A percentile compares a stretch with the other conserved stretches of the same genome.
Evolutionary conservation across 1,284 basidiomycete genomes (phyloP).

Genomic region (Apiotrichum montevideense): DNA sequence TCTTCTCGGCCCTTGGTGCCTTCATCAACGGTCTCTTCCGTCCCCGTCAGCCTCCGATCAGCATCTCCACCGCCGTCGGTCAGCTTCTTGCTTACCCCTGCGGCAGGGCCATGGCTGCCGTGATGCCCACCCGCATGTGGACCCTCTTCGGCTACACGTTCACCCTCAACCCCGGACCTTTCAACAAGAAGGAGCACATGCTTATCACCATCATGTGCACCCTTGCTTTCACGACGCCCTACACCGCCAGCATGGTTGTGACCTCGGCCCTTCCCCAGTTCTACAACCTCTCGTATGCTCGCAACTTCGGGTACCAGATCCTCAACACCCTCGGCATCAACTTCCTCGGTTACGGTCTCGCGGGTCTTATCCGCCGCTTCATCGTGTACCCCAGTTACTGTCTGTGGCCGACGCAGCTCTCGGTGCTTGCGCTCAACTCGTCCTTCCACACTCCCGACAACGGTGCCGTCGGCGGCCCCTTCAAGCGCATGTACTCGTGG

Average conservation of each 20-base stretch:
- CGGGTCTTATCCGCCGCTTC: too few species aligned
- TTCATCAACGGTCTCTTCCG: constrained; percentile 58
- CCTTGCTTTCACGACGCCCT: constrained; percentile 42
- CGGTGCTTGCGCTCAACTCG: too few species aligned
- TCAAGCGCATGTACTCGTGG: too few species aligned
- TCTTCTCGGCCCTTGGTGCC: constrained; percentile 54
- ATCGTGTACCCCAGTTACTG: too few species aligned
- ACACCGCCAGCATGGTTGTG: constrained; percentile 43
- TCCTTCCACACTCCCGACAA: too few species aligned
- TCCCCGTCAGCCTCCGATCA: constrained; percentile 36
- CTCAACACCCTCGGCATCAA: constrained; percentile 3
- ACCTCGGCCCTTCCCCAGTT: constrained; percentile 33
- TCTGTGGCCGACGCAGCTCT: too few species aligned
- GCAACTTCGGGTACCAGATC: constrained; percentile 47
- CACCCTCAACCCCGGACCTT: constrained; percentile 48
- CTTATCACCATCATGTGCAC: constrained; percentile 46
- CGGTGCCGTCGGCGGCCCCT: too few species aligned
- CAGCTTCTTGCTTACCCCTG: constrained; percentile 29
- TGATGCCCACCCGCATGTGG: background rate
- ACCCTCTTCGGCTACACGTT: constrained; percentile 14
- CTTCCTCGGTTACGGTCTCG: too few species aligned
- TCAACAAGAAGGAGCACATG: constrained; percentile 49
- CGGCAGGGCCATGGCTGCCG: constrained; percentile 21
- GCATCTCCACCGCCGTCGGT: constrained; percentile 30
- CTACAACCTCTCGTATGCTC: constrained; percentile 39